Evolutionary conservation across 768 basidiomycete species (phyloP), one percentile per base, ranked within the genome.

Genomic region (Lentinula edodes): DNA sequence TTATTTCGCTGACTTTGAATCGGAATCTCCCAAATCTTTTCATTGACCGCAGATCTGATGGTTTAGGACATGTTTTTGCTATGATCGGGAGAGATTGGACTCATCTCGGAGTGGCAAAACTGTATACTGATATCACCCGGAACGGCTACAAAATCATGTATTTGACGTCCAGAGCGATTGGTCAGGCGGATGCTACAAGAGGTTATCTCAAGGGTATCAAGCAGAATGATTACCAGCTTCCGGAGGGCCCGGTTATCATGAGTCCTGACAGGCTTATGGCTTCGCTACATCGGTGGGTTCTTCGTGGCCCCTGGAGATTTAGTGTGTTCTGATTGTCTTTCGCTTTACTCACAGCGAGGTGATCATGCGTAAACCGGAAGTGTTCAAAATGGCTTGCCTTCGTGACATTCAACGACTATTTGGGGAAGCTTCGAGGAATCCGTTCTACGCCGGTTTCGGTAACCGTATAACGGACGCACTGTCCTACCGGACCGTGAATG

Each of bases 301-400:
- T n/a, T 48, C 20, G 3, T 9, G 46, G 35, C 2, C 42, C 1
- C 9, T 36, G 8, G 15, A 18, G 5, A 20, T n/a, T 15, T 6
- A 35, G 16, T 60, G 9, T 51, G 9, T 51, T 5, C 32, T 10
- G 4, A 18, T 6, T n/a, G 28, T 10, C n/a, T 16, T 34, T 7
- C 32, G 45, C 50, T 12, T 18, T 36, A 16, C 1, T 2, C 23
- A 15, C 67, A 97, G 95, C 4, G 97, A 99, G 75, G 96, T 99
- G 15, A 96, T 99, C 69, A 91, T 98, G 90, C 89, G 95, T 41
- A 98, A 98, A 73, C 97, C 97, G 0, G 97, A 99, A 70, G 84
- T 98, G n/a, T 99, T 99, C 83, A 99, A 99, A 77, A 99, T 99
- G 97, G 95, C 96, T 1, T 98, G 95, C 75, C 76, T 98, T 62